Evolutionary conservation across 2,329 filamentous ascomycete species (phyloP).

Genomic region (Aotearoamyces nothofagi): DNA sequence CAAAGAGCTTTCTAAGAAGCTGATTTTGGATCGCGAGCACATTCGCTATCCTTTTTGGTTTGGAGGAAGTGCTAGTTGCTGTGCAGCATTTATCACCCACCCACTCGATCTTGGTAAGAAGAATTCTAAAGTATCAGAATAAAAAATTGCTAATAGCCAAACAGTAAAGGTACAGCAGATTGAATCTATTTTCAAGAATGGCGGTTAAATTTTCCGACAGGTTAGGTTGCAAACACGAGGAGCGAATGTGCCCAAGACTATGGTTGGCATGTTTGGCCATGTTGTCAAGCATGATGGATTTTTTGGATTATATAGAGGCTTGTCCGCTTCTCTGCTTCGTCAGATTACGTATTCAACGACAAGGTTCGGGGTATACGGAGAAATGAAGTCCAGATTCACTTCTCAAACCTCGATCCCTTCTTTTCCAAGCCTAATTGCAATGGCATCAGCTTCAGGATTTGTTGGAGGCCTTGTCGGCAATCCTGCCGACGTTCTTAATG

Average conservation of each 20-base stretch:
- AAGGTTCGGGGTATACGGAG: slow-evolving; percentile 92
- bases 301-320: slow-evolving; percentile 75
- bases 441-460: slow-evolving; percentile 74
- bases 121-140: no score
- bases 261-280: slow-evolving; percentile 75
- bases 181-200: slow-evolving; percentile 8
- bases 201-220: slow-evolving; percentile 26
- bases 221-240: slow-evolving; percentile 79
- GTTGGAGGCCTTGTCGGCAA: slow-evolving; percentile 83
- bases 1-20: slow-evolving; percentile 9
- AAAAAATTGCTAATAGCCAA: no score
- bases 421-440: slow-evolving; percentile 63
- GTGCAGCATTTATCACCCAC: slow-evolving; percentile 85
- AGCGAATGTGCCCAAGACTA: slow-evolving; percentile 60
- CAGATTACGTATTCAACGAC: slow-evolving; percentile 95
- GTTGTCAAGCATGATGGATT: slow-evolving; percentile 63
- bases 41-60: slow-evolving; percentile 78
- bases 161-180: slow-evolving; percentile 14
- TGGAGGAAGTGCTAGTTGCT: slow-evolving; percentile 83
- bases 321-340: slow-evolving; percentile 83
- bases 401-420: slow-evolving; percentile 39
- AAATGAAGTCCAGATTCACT: slow-evolving; percentile 62
- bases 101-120: slow-evolving; percentile 79
- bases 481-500: slow-evolving; percentile 90
- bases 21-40: slow-evolving; percentile 13